Evolutionary conservation across 1,284 basidiomycete genomes (phyloP).

Genomic region (Trichosporon asahii): DNA sequence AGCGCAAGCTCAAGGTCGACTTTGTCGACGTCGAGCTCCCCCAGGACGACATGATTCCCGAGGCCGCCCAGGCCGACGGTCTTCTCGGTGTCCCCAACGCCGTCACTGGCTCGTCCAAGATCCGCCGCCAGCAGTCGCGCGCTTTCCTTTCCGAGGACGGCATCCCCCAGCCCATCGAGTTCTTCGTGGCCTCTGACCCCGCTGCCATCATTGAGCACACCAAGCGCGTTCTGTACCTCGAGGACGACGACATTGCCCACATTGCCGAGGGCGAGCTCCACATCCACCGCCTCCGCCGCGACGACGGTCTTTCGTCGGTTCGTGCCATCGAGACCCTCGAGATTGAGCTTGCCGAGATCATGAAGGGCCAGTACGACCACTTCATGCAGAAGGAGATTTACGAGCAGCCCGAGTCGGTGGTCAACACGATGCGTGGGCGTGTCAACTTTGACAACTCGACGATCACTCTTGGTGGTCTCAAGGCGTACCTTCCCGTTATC

Average conservation of each 20-base stretch:
- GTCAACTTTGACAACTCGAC: conserved; percentile 95
- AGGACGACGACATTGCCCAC: conserved; percentile 99
- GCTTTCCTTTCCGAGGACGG: conserved; percentile 99
- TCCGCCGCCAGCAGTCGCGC: conserved; percentile 91
- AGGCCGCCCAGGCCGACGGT: conserved; percentile 44
- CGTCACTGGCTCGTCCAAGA: conserved; percentile 59
- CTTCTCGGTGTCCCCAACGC: conserved; percentile 66
- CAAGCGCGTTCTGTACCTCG: conserved; percentile 96
- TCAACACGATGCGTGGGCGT: conserved; percentile 99
- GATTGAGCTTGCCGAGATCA: conserved; percentile 98
- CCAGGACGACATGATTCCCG: conserved; percentile 58
- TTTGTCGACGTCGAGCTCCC: conserved; percentile 98
- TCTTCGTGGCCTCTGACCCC: conserved; percentile 98
- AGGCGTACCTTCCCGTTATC: conserved; percentile 93
- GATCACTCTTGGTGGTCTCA: conserved; percentile 92
- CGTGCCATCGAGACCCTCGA: conserved; percentile 98
- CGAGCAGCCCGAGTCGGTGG: conserved; percentile 98
- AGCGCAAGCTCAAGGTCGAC: conserved; percentile 99
- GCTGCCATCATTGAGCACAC: conserved; percentile 97
- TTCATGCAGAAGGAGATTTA: conserved; percentile 99
- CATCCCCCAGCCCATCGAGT: conserved; percentile 97
- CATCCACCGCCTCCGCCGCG: conserved; percentile 95
- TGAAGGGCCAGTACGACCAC: conserved; percentile 99
- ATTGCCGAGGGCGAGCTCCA: conserved; percentile 95
- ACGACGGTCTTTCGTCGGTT: conserved; percentile 72